Evolutionary conservation across 1,284 basidiomycete genomes (phyloP), one percentile per base, ranked within the genome.

Genomic region (Marasmius tenuissimus): DNA sequence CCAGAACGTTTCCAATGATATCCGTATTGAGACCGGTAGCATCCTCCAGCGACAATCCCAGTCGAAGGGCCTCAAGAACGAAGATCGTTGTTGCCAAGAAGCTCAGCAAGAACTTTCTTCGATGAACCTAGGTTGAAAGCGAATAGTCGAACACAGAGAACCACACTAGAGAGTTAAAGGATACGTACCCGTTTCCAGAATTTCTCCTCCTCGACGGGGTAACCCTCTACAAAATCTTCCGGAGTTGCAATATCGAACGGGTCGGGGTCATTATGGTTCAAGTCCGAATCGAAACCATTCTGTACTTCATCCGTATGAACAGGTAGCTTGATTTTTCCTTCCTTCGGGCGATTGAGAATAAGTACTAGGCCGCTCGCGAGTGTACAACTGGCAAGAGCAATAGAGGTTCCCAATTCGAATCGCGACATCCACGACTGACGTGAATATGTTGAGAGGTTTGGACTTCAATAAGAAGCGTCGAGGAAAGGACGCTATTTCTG

Each of bases 221-320:
- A 85, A 1, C 94, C 94, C 69, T 96, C 89, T 12, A 87, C 68
- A 38, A 85, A 69, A 69, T 94, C 89, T 67, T 88, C 85, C 3
- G 88, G 84, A 48, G 77, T 87, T 34, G 86, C 84, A 39, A 95
- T 85, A 66, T 94, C 86, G 72, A 94, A 95, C 3, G 92, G 87
- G 71, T 96, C 94, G 64, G 65, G 51, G 7, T 38, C 16, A 14
- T 38, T 18, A 16, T 8, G 20, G 5, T 8, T 35, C 33, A 53
- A 47, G n/a, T 61, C 57, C 52, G 52, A 54, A 16, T 16, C 52
- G 5, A 71, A 60, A 16, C 63, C 61, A 49, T 45, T 66, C 10
- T 77, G 76, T 18, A 71, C 69, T 12, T 71, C 74, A 45, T 77
- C 76, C 12, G 70, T 72, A 63, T 79, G 73, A 4, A 73, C 72